Conservation (phyloP, 108 stramenopile species). For the Cyclotella kingstonii region DNA sequence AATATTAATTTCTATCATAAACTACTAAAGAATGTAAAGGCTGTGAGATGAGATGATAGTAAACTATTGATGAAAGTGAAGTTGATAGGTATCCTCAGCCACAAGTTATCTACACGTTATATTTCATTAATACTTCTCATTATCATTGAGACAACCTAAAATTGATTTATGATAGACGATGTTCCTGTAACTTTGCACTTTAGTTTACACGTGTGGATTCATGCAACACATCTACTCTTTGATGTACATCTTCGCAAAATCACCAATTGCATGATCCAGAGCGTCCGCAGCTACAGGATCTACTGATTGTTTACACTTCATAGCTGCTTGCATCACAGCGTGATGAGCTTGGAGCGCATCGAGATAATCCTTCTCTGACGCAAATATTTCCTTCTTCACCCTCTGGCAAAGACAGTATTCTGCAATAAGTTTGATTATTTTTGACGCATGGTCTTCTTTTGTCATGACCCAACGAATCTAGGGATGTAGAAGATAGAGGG, state of each 20-base stretch:
- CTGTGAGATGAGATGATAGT: too few species aligned
- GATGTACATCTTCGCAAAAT: conserved; percentile 76
- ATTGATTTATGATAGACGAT: too few species aligned
- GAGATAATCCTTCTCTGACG: conserved; percentile 56
- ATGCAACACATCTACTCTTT: conserved; percentile 3
- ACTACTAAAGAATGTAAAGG: too few species aligned
- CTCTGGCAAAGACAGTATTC: conserved; percentile 83
- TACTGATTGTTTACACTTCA: conserved; percentile 78
- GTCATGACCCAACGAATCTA: conserved; percentile 79
- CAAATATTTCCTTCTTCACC: conserved; percentile 69
- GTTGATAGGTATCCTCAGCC: too few species aligned
- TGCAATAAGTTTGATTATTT: conserved; percentile 66
- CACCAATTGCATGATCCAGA: conserved; percentile 69
- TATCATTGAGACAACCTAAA: too few species aligned
- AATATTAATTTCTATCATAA: too few species aligned
- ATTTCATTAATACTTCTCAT: too few species aligned
- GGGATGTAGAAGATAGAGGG: too few species aligned
- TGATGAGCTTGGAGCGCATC: conserved; percentile 78
- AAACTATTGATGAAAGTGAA: too few species aligned
- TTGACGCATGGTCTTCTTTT: conserved; percentile 72
- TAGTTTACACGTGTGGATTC: too few species aligned
- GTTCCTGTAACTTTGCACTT: too few species aligned
- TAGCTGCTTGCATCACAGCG: conserved; percentile 74
- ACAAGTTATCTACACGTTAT: too few species aligned
- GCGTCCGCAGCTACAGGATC: conserved; percentile 59